Conservation (phyloP, 768 basidiomycete genomes). For the Tremella fuciformis region DNA sequence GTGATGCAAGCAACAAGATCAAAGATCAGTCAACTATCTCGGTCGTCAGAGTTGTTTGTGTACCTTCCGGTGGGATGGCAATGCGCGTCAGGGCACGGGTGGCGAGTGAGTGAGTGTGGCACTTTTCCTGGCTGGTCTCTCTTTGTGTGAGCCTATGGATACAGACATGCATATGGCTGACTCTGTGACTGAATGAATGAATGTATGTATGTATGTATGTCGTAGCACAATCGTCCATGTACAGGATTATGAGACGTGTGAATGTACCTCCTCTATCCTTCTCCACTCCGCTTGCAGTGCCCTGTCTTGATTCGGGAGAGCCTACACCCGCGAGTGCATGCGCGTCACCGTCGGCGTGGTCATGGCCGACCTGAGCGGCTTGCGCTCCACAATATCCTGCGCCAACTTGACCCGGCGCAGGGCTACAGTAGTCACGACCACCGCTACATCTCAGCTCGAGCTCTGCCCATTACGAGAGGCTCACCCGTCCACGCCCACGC, state of each 20-base stretch:
- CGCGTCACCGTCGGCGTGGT: no score
- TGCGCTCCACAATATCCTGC: background rate
- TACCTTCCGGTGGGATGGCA: background rate
- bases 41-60: background rate
- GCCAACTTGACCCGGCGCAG: slow-evolving; percentile 5
- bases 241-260: no score
- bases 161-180: no score
- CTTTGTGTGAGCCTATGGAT: background rate
- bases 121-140: background rate
- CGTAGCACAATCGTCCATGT: no score
- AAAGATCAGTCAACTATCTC: background rate
- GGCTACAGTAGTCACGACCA: background rate
- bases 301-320: no score
- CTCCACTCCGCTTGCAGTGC: no score
- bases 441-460: slow-evolving; percentile 2
- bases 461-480: background rate
- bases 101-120: slow-evolving; percentile 1
- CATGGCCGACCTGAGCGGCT: no score
- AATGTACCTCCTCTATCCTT: no score
- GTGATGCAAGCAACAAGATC: no score
- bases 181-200: no score
- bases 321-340: no score
- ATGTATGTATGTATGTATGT: no score
- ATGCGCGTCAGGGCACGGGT: background rate
- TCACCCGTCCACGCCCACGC: slow-evolving; percentile 18